phyloP scores from a whole-genome alignment of 1,284 basidiomycete species.

The Rhodotorula glutinis region DNA sequence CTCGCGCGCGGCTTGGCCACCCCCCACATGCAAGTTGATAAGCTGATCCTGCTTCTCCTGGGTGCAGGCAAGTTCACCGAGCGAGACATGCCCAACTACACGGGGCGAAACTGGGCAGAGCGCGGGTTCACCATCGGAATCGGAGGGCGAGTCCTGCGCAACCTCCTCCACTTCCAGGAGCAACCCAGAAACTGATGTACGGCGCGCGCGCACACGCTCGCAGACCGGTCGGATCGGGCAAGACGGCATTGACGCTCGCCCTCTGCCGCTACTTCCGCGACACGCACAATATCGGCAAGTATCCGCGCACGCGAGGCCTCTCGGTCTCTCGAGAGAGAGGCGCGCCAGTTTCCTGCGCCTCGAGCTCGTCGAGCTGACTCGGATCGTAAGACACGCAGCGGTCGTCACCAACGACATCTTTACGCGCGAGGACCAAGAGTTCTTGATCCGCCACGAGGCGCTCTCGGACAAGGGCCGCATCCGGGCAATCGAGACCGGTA shows the following conservation, averaged over 20 bases:
- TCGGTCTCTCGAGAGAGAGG: too few relatives aligned
- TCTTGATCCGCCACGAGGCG: conserved; percentile 87
- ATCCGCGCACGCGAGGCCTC: not conserved
- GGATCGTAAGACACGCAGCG: conserved; percentile 54
- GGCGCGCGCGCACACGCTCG: too few relatives aligned
- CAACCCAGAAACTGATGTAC: too few relatives aligned
- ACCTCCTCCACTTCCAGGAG: too few relatives aligned
- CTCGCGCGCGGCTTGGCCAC: too few relatives aligned
- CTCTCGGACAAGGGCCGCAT: conserved; percentile 74
- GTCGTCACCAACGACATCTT: conserved; percentile 97
- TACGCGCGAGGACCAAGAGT: conserved; percentile 92
- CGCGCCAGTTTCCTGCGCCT: too few relatives aligned
- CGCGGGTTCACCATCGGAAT: conserved; percentile 95
- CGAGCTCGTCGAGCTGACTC: not conserved
- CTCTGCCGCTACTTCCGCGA: conserved; percentile 81
- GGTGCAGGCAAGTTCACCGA: conserved; percentile 80
- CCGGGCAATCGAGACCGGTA: conserved; percentile 85
- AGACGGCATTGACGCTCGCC: conserved; percentile 89
- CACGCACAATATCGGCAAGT: conserved; percentile 81
- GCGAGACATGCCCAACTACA: conserved; percentile 86
- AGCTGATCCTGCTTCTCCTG: not conserved
- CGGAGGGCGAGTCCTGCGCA: conserved; percentile 77
- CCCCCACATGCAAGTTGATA: too few relatives aligned
- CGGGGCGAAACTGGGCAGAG: conserved; percentile 79
- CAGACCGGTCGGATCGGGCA: conserved; percentile 83